Evolutionary conservation across 768 basidiomycete species (phyloP).

Genomic region (Cantharellus anzutake): DNA sequence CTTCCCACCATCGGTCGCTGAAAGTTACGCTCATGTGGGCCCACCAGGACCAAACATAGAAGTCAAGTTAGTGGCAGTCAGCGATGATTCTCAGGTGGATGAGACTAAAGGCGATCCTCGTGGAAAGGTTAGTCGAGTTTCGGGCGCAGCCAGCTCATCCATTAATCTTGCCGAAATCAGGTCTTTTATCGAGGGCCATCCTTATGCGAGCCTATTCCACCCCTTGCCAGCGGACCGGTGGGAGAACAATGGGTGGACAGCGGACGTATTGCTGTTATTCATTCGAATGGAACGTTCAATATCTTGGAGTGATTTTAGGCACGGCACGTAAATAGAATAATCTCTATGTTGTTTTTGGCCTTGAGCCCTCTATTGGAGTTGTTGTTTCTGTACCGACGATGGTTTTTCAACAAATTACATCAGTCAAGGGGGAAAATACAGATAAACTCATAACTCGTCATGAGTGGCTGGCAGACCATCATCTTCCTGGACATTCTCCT

Average conservation of each 20-base stretch:
- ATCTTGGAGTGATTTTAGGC: background rate
- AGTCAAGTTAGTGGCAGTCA: slow-evolving; percentile 49
- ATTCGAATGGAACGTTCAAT: slow-evolving; percentile 1
- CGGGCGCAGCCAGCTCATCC: background rate
- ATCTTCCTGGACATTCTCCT: slow-evolving; percentile 3
- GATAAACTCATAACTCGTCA: slow-evolving; percentile 3
- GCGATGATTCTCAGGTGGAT: slow-evolving; percentile 42
- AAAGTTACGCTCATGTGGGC: slow-evolving; percentile 32
- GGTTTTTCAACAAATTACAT: background rate
- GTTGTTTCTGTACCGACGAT: no score
- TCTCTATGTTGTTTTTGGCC: background rate
- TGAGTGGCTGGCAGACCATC: background rate
- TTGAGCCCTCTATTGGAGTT: no score
- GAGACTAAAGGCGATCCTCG: slow-evolving; percentile 13
- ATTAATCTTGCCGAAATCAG: background rate
- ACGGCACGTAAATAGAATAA: background rate
- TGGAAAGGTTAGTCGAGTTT: background rate
- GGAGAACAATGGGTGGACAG: background rate
- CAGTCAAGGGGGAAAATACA: background rate
- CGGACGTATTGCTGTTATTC: background rate
- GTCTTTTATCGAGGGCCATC: background rate
- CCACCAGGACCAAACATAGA: slow-evolving; percentile 78
- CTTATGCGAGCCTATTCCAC: background rate
- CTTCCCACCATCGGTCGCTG: slow-evolving; percentile 21
- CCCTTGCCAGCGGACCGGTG: background rate